These are phyloP conservation scores for Peronospora destructor DNA, from an alignment of 352 stramenopile genomes.

Conservation along the genomic window DNA sequence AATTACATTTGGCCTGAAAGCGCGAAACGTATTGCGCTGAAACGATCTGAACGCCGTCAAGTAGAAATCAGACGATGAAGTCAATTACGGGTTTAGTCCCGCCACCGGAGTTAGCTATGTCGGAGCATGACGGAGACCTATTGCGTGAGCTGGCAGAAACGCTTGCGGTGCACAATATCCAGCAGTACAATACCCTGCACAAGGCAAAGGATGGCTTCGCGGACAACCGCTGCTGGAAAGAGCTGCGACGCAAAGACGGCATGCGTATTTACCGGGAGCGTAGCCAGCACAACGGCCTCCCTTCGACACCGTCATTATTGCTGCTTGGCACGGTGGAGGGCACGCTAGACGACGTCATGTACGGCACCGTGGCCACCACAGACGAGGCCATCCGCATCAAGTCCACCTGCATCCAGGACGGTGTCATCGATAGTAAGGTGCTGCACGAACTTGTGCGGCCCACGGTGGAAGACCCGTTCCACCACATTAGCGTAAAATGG, in stretches of 20 bases:
- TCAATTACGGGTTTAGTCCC: constrained; percentile 14
- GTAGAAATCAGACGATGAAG: constrained; percentile 21
- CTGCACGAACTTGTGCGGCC: constrained; percentile 40
- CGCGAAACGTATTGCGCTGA: constrained; percentile 5
- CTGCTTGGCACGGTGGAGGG: constrained; percentile 46
- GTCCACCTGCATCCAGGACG: constrained; percentile 42
- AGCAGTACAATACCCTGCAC: constrained; percentile 40
- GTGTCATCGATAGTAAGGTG: constrained; percentile 43
- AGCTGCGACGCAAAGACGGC: constrained; percentile 30
- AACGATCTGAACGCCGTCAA: constrained; percentile 3
- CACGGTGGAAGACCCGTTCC: constrained; percentile 37
- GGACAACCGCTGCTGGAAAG: constrained; percentile 33
- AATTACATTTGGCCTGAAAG: constrained; percentile 17
- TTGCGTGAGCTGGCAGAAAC: constrained; percentile 33
- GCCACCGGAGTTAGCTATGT: constrained; percentile 23
- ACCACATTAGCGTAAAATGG: constrained; percentile 48
- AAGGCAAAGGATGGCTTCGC: constrained; percentile 37
- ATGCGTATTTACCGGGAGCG: constrained; percentile 38
- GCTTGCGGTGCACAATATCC: constrained; percentile 37
- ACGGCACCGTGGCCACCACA: constrained; percentile 34
- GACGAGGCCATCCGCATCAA: constrained; percentile 47
- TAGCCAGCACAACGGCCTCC: constrained; percentile 14
- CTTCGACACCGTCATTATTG: constrained; percentile 40
- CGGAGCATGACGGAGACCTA: constrained; percentile 27
- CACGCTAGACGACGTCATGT: constrained; percentile 62